Evolutionary conservation across 768 basidiomycete genomes (phyloP).

Genomic region (Tylopilus sp.): DNA sequence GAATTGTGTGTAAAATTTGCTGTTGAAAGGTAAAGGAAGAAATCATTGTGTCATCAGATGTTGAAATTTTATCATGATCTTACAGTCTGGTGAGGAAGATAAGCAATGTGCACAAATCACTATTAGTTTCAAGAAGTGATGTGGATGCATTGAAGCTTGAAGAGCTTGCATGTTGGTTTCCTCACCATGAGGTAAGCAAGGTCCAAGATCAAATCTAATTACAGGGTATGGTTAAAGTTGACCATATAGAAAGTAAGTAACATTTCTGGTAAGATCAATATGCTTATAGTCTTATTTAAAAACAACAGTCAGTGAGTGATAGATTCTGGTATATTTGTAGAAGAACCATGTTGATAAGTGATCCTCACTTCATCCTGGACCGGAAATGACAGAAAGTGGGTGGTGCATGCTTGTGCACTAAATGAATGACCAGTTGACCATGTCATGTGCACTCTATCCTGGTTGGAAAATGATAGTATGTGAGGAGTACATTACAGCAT

Average conservation of each 20-base stretch:
- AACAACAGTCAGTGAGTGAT: background rate
- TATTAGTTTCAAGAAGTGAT: background rate
- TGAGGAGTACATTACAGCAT: background rate
- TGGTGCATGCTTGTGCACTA: background rate
- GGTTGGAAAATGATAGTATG: background rate
- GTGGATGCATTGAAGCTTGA: background rate
- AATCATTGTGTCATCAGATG: rapidly evolving
- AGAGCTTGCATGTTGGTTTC: conserved; percentile 1
- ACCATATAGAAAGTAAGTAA: background rate
- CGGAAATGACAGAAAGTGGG: background rate
- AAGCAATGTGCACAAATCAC: background rate
- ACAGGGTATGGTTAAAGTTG: background rate
- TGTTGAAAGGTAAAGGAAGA: background rate
- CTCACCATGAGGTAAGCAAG: background rate
- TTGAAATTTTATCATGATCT: background rate
- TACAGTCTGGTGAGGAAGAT: background rate
- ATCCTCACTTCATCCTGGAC: too few species aligned
- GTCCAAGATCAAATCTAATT: too few species aligned
- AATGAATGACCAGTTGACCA: background rate
- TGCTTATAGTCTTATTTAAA: background rate
- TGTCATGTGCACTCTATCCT: background rate
- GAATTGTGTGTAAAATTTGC: conserved; percentile 7
- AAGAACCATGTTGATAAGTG: background rate
- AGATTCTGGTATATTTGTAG: background rate
- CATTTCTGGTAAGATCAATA: too few species aligned